Conservation (phyloP, 176 grass and related monocot genomes). For the Triticum monococcum region DNA sequence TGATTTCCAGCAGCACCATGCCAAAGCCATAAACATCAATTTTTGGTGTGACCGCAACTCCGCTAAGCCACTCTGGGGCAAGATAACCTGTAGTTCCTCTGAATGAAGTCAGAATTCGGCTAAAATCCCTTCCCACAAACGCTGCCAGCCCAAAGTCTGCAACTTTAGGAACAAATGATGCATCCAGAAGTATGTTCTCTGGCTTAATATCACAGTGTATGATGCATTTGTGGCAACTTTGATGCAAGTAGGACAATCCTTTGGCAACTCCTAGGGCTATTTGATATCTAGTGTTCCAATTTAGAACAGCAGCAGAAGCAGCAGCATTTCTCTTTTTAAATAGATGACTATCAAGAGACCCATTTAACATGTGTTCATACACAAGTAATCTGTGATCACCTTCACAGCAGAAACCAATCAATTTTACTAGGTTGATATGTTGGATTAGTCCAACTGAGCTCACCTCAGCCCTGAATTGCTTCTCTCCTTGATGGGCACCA, state of each 20-base stretch:
- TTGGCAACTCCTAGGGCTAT: not conserved
- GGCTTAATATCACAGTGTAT: slow-evolving; percentile 8
- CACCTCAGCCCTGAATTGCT: slow-evolving; percentile 11
- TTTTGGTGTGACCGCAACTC: not conserved
- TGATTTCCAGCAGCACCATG: not conserved
- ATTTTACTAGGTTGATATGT: not conserved
- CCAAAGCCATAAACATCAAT: not conserved
- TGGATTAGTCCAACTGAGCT: not conserved
- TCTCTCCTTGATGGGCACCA: not conserved
- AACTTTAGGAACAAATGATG: too few relatives aligned
- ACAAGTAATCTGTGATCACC: too few relatives aligned
- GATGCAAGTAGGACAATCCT: not conserved
- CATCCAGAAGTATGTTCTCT: not conserved
- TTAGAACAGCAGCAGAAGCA: not conserved
- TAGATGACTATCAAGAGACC: not conserved
- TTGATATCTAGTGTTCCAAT: not conserved
- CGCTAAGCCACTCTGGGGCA: not conserved
- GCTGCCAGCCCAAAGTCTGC: too few relatives aligned
- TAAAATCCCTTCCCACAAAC: too few relatives aligned
- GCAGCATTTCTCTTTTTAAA: not conserved
- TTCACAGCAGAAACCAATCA: not conserved
- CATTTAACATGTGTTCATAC: not conserved
- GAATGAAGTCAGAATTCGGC: too few relatives aligned
- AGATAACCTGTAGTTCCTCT: not conserved
- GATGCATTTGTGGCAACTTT: not conserved